A percentile compares a stretch with the other conserved stretches of the same genome.
Conservation (phyloP, 495 filamentous ascomycete species). For the Penicillium verhagenii region DNA sequence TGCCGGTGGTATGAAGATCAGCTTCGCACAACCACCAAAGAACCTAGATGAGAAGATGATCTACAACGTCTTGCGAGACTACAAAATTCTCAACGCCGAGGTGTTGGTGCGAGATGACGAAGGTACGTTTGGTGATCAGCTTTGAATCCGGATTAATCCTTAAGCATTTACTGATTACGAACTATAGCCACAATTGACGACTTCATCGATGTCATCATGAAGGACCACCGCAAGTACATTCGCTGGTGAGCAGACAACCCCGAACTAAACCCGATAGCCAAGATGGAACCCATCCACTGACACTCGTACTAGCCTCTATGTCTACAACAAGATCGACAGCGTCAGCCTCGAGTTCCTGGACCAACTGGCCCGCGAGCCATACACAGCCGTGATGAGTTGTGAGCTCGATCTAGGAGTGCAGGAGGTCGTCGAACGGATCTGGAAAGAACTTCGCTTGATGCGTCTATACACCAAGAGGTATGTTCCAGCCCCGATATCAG, state of each 20-base stretch:
- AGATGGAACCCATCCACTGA: not conserved
- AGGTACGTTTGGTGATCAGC: conserved; percentile 41
- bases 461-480: conserved; percentile 92
- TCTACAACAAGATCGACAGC: conserved; percentile 99
- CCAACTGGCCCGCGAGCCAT: conserved; percentile 82
- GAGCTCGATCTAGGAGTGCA: conserved; percentile 96
- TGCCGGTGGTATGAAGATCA: conserved; percentile 98
- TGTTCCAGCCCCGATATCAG: not conserved
- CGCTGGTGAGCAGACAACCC: conserved; percentile 50
- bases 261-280: not conserved
- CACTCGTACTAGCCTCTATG: conserved; percentile 69
- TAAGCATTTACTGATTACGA: conserved; percentile 4
- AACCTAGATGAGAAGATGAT: conserved; percentile 95
- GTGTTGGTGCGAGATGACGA: conserved; percentile 93
- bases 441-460: conserved; percentile 90
- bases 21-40: conserved; percentile 86
- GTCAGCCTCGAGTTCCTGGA: conserved; percentile 93
- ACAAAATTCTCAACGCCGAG: conserved; percentile 98
- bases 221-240: conserved; percentile 97
- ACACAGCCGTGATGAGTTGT: conserved; percentile 97
- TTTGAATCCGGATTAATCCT: not conserved
- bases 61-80: conserved; percentile 93
- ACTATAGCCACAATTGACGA: conserved; percentile 93
- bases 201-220: conserved; percentile 99
- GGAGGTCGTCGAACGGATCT: conserved; percentile 92